Percentiles rank a stretch among this genome's conserved stretches.
Evolutionary conservation across 2,329 filamentous ascomycete genomes (phyloP).

Genomic region (Pseudocercospora vitis): DNA sequence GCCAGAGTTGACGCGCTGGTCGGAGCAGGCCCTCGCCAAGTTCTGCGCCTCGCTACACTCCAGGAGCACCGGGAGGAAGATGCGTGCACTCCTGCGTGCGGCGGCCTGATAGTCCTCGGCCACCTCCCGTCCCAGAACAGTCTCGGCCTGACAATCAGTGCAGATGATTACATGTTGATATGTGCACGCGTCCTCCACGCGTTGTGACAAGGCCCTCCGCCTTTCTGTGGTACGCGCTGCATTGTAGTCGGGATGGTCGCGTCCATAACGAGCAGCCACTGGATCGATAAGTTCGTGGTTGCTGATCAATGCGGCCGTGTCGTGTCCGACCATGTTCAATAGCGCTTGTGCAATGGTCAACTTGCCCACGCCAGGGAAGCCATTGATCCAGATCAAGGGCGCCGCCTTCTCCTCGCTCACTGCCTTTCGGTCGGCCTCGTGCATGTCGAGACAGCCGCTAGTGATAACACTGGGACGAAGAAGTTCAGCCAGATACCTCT

Average conservation of each 20-base stretch:
- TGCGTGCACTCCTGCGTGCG: neutral
- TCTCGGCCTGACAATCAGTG: conserved; percentile 7
- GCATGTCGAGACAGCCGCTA: no score
- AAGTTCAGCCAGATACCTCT: no score
- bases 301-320: conserved; percentile 1
- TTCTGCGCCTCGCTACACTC: neutral
- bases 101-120: conserved; percentile 4
- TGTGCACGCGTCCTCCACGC: neutral
- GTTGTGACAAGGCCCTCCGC: neutral
- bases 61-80: conserved; percentile 6
- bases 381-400: conserved; percentile 13
- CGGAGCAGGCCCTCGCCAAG: neutral
- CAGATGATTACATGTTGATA: neutral
- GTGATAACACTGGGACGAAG: no score
- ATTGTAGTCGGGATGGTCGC: conserved; percentile 1
- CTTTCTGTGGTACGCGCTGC: neutral
- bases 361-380: conserved; percentile 9
- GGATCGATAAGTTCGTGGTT: conserved; percentile 11
- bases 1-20: conserved; percentile 1
- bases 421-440: neutral
- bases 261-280: neutral
- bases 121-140: neutral
- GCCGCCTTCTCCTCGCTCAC: neutral
- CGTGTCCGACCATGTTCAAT: neutral
- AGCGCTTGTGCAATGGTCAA: conserved; percentile 3